Evolutionary conservation across 1,284 basidiomycete genomes (phyloP).

Genomic region (Bondarzewia mesenterica): DNA sequence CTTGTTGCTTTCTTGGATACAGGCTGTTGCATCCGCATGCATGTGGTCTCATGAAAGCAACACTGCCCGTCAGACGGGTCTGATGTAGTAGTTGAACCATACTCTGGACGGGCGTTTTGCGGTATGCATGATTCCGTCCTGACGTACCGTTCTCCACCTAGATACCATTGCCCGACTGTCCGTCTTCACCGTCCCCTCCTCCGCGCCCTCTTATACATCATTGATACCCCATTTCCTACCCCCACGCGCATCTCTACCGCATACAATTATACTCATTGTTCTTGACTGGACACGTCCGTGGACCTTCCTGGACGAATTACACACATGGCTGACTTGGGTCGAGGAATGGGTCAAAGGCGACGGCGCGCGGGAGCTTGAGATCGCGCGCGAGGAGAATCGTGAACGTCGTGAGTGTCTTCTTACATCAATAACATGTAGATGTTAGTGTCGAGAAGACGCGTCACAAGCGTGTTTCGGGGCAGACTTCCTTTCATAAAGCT

Average conservation of each 20-base stretch:
- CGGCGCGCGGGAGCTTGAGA: constrained; percentile 55
- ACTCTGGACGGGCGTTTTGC: too few species aligned
- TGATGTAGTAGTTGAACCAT: too few species aligned
- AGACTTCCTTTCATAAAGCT: constrained; percentile 8
- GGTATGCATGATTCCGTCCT: too few species aligned
- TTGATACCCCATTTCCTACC: constrained; percentile 83
- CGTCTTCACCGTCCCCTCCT: constrained; percentile 83
- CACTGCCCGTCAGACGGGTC: too few species aligned
- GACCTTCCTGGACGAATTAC: constrained; percentile 83
- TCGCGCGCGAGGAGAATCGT: constrained; percentile 68
- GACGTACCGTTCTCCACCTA: constrained; percentile 25
- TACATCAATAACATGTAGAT: too few species aligned
- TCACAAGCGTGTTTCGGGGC: background rate
- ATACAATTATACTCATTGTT: constrained; percentile 80
- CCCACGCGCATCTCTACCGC: constrained; percentile 57
- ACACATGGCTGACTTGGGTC: constrained; percentile 81
- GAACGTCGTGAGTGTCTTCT: constrained; percentile 65
- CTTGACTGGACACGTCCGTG: constrained; percentile 97
- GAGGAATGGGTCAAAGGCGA: constrained; percentile 75
- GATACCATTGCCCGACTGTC: constrained; percentile 83
- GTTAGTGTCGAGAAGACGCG: too few species aligned
- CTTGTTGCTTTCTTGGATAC: constrained; percentile 3
- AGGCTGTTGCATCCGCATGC: background rate
- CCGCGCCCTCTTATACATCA: constrained; percentile 61
- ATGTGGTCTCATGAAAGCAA: too few species aligned